These are phyloP conservation scores for Blastobotrys petasosporus DNA, from an alignment of 1,139 yeast species.

Conservation along the genomic window DNA sequence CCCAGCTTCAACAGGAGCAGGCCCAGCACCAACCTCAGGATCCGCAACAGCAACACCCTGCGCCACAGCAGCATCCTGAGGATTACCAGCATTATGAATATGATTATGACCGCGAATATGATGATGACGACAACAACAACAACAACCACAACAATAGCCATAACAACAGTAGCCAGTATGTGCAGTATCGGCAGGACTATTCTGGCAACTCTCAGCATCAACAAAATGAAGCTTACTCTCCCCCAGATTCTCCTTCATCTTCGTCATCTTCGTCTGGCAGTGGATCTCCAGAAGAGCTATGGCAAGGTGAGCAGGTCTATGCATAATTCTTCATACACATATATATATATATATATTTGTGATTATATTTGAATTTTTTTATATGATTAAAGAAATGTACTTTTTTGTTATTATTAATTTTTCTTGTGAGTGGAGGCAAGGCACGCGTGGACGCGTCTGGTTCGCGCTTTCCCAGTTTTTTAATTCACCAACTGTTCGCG, in stretches of 20 bases:
- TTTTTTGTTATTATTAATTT: too few species aligned
- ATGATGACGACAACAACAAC: constrained; percentile 12
- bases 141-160: neutral
- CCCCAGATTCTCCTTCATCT: constrained; percentile 3
- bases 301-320: constrained; percentile 8
- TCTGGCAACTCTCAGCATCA: neutral
- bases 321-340: too few species aligned
- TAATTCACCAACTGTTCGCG: neutral
- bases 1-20: constrained; percentile 23
- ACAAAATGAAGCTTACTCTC: neutral
- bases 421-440: too few species aligned
- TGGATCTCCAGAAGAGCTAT: constrained; percentile 9
- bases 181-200: neutral
- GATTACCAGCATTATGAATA: constrained; percentile 16
- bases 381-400: too few species aligned
- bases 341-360: too few species aligned
- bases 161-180: constrained; percentile 6
- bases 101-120: constrained; percentile 17
- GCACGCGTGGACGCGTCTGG: too few species aligned
- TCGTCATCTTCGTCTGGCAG: constrained; percentile 5
- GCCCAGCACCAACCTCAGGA: constrained; percentile 13
- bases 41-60: too few species aligned
- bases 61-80: constrained; percentile 17
- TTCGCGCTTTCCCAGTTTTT: too few species aligned
- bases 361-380: too few species aligned